phyloP scores from a whole-genome alignment of 352 stramenopile species.

The Globisporangium echinulatum region DNA sequence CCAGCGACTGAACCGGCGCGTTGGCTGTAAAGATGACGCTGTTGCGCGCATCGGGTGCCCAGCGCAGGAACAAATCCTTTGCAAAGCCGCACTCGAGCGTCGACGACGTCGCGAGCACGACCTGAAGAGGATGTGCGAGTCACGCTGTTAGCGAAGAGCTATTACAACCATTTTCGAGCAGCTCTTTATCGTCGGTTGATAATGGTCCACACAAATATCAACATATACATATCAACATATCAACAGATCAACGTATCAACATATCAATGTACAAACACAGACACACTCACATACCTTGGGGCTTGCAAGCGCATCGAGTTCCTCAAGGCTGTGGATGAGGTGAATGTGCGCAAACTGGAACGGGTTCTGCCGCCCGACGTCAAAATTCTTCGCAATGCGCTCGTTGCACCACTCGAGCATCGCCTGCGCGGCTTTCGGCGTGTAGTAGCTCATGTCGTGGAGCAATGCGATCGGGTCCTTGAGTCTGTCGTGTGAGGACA shows the following conservation, averaged over 20 bases:
- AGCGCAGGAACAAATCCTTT: slow-evolving; percentile 82
- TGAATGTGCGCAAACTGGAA: slow-evolving; percentile 89
- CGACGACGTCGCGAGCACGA: slow-evolving; percentile 76
- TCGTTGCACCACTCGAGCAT: slow-evolving; percentile 91
- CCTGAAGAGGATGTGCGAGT: slow-evolving; percentile 15
- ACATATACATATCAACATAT: too few relatives aligned
- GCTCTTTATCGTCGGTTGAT: too few relatives aligned
- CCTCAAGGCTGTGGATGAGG: slow-evolving; percentile 79
- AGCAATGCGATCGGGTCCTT: slow-evolving; percentile 81
- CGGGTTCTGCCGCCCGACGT: slow-evolving; percentile 81
- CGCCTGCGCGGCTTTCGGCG: slow-evolving; percentile 77
- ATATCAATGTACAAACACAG: too few relatives aligned
- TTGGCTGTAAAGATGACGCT: slow-evolving; percentile 81
- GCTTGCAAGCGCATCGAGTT: slow-evolving; percentile 79
- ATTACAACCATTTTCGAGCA: neutral
- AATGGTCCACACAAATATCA: too few relatives aligned
- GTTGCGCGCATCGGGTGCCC: slow-evolving; percentile 68
- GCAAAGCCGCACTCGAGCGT: slow-evolving; percentile 77
- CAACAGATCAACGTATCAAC: too few relatives aligned
- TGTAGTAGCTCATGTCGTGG: slow-evolving; percentile 89
- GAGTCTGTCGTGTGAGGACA: slow-evolving; percentile 28
- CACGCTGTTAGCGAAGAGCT: neutral
- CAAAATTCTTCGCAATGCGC: slow-evolving; percentile 87
- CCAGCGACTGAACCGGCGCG: slow-evolving; percentile 55
- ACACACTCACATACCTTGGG: slow-evolving; percentile 46